Conservation (phyloP, 129 eudicot genomes). For the Ambrosia trifida region DNA sequence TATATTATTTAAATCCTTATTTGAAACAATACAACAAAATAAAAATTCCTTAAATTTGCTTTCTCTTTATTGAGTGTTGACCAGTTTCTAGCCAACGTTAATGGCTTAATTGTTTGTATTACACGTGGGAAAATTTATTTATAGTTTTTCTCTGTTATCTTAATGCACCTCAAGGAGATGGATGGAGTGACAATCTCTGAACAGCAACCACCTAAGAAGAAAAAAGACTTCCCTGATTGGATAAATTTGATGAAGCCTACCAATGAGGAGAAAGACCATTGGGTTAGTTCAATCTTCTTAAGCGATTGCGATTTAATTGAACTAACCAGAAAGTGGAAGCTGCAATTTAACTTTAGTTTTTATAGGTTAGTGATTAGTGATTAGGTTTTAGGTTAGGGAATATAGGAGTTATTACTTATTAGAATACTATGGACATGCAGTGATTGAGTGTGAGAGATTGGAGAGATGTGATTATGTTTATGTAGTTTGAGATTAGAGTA, state of each 20-base stretch:
- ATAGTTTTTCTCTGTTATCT: slow-evolving; percentile 11
- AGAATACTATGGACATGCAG: too few species aligned
- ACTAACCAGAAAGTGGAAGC: slow-evolving; percentile 7
- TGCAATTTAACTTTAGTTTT: too few species aligned
- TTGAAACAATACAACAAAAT: neutral
- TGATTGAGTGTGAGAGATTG: too few species aligned
- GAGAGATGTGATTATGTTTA: too few species aligned
- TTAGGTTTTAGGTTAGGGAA: too few species aligned
- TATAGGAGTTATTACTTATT: too few species aligned
- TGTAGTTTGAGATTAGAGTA: too few species aligned
- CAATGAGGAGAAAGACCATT: slow-evolving; percentile 83
- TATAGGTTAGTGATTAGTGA: too few species aligned
- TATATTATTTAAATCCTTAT: neutral
- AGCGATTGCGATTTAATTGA: neutral
- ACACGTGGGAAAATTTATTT: neutral
- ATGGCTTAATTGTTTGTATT: neutral
- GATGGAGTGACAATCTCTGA: slow-evolving; percentile 53
- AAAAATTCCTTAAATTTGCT: neutral
- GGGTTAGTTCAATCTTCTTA: slow-evolving; percentile 44
- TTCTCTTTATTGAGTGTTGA: neutral
- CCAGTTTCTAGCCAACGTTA: neutral
- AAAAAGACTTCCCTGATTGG: slow-evolving; percentile 76
- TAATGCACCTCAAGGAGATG: slow-evolving; percentile 73
- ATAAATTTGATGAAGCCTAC: slow-evolving; percentile 72
- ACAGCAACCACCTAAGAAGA: slow-evolving; percentile 74